phyloP scores from a whole-genome alignment of 164 flowering plant genomes.

The Buxus sempervirens region DNA sequence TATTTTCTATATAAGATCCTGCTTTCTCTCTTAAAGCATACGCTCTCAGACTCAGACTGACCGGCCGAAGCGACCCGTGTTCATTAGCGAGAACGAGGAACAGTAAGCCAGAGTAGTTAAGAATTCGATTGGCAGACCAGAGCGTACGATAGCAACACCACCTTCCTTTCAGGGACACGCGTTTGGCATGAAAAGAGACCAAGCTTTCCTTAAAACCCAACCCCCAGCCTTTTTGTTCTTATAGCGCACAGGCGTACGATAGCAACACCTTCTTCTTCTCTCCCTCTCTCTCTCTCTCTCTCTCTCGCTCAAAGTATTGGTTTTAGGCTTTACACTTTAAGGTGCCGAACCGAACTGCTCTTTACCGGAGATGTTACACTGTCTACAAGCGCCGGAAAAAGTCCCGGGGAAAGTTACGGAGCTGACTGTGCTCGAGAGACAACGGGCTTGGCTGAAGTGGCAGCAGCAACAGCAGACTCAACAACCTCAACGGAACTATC shows the following conservation, averaged over 20 bases:
- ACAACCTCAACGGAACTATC: constrained; percentile 22
- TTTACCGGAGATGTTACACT: constrained; percentile 50
- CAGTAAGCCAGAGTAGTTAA: not conserved
- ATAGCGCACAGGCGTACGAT: not conserved
- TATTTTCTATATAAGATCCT: not conserved
- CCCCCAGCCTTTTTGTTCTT: no score
- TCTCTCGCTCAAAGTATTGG: not conserved
- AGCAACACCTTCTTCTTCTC: constrained; percentile 7
- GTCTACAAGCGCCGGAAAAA: constrained; percentile 23
- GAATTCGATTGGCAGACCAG: not conserved
- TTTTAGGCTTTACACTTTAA: no score
- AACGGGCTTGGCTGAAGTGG: constrained; percentile 53
- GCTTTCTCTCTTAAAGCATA: constrained; percentile 1
- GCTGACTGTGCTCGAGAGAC: constrained; percentile 57
- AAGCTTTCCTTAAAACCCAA: no score
- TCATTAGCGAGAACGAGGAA: not conserved
- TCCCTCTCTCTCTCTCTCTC: not conserved
- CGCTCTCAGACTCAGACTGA: not conserved
- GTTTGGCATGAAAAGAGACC: no score
- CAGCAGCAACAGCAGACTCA: constrained; percentile 30
- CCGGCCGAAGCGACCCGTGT: not conserved
- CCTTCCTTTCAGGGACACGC: constrained; percentile 7
- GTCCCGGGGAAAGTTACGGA: constrained; percentile 35
- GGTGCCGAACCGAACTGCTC: constrained; percentile 31
- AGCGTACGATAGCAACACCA: constrained; percentile 10